Base-by-base conservation (phyloP, 495 filamentous ascomycete species). In the Penicillium lividum region DNA sequence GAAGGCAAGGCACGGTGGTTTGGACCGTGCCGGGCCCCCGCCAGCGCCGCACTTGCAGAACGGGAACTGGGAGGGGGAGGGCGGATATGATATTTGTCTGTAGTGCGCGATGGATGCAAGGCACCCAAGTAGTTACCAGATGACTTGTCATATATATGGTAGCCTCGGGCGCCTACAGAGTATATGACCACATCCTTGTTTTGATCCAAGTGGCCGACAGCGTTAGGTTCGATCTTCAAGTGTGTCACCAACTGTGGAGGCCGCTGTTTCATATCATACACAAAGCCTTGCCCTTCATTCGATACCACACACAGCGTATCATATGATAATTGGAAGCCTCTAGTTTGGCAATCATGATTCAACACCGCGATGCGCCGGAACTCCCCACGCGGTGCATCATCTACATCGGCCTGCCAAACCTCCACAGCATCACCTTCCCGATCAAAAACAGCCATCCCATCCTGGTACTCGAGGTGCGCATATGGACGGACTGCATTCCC, bases 401-500 rank as follows among this genome's bases (percentile, higher is more conserved):
- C 71, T 27, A 67, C 30, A 27, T 63, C 73, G 5, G 71, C 40
- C 45, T 75, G 67, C 74, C 74, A 77, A 6, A 77, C 71, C 51
- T 77, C 72, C 0, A 77, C 58, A 0, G 69, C 70, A 58, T 77
- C 67, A 7, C 74, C 74, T 44, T 74, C 73, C 0, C 73, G 65
- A 61, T 77, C 73, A 48, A 77, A 77, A 11, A 75, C 71, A 0
- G 61, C 71, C 69, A 75, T 73, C 13, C 74, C 74, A 64, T 77
- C 74, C 57, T 75, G 72, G 31, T 77, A 77, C 48, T 77, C 74
- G 4, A 77, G 58, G 58, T 77, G 74, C 2, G 74, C 74, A 22
- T 69, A 71, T 9, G 68, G 69, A 13, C 69, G 69, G 38, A 75
- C 73, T 0, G 66, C 64, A 30, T 73, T 45, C 40, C 62, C 63